These are phyloP conservation scores for Acanthamoeba castellanii DNA, from an alignment of 208 protist species.

Conservation along the genomic window DNA sequence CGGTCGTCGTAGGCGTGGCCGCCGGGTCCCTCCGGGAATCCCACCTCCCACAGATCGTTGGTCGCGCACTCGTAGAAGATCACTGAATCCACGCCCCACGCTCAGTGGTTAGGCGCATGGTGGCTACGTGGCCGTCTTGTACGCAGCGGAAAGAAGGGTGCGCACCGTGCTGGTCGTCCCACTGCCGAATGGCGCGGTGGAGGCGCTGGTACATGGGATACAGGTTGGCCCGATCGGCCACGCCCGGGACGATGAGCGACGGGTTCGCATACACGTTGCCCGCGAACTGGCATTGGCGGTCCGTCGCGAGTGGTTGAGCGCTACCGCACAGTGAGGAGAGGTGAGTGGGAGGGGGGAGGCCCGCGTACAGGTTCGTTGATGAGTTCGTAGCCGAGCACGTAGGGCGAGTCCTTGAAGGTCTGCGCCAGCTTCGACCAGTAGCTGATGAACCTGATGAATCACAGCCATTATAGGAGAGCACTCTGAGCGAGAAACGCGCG, in stretches of 20 bases:
- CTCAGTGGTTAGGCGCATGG: too few species aligned
- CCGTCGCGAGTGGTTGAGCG: background rate
- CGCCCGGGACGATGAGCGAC: slow-evolving; percentile 45
- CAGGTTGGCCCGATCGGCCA: slow-evolving; percentile 66
- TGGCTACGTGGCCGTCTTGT: too few species aligned
- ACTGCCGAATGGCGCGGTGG: slow-evolving; percentile 78
- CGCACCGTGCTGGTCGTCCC: slow-evolving; percentile 79
- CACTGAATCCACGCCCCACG: background rate
- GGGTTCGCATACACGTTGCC: slow-evolving; percentile 77
- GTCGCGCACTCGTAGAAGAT: slow-evolving; percentile 82
- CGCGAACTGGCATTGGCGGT: slow-evolving; percentile 54
- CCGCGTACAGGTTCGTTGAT: slow-evolving; percentile 85
- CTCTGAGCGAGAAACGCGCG: background rate
- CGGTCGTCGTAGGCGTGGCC: slow-evolving; percentile 83
- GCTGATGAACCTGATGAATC: slow-evolving; percentile 15
- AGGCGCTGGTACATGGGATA: slow-evolving; percentile 82
- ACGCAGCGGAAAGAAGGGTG: background rate
- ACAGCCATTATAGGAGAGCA: background rate
- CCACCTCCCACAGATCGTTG: slow-evolving; percentile 58
- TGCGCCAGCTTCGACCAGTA: slow-evolving; percentile 75
- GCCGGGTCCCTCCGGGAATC: slow-evolving; percentile 78
- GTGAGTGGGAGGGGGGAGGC: too few species aligned
- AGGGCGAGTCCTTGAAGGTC: slow-evolving; percentile 72
- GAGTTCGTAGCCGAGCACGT: slow-evolving; percentile 84
- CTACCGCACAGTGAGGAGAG: background rate